Evolutionary conservation across 176 grass and related monocot species (phyloP).

Genomic region (Tuctoria greenei): DNA sequence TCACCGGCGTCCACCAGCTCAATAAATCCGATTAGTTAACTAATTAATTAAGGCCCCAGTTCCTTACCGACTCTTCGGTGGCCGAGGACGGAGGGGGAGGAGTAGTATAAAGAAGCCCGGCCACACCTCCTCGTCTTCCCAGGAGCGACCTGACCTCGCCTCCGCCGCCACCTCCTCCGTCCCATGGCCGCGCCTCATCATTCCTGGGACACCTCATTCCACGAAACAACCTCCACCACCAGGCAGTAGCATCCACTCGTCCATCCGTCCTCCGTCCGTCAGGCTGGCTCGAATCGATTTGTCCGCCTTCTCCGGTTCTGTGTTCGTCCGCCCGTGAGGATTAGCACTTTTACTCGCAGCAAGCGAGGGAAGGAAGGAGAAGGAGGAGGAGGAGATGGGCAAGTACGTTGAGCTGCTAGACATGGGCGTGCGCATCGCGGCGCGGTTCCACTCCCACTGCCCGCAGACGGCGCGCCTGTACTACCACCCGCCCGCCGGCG

Average conservation of each 20-base stretch:
- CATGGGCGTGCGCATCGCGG: conserved; percentile 75
- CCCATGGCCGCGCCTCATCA: conserved; percentile 38
- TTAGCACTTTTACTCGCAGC: not conserved
- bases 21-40: no score
- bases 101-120: not conserved
- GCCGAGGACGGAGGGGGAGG: no score
- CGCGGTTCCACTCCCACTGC: conserved; percentile 88
- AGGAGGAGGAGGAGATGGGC: conserved; percentile 28
- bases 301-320: no score
- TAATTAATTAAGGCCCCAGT: no score
- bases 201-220: conserved; percentile 38
- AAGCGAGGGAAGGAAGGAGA: not conserved
- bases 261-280: not conserved
- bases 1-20: no score
- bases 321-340: not conserved
- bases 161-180: not conserved
- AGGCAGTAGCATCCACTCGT: not conserved
- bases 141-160: not conserved
- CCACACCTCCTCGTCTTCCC: not conserved
- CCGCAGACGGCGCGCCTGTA: conserved; percentile 76
- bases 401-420: conserved; percentile 79
- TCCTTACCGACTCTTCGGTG: no score
- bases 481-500: conserved; percentile 59
- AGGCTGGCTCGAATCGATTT: not conserved
- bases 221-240: not conserved